Percentiles rank a stretch among this genome's conserved stretches.
Evolutionary conservation across 148 eudicot species (phyloP).

Genomic region (Persicaria maculosa): DNA sequence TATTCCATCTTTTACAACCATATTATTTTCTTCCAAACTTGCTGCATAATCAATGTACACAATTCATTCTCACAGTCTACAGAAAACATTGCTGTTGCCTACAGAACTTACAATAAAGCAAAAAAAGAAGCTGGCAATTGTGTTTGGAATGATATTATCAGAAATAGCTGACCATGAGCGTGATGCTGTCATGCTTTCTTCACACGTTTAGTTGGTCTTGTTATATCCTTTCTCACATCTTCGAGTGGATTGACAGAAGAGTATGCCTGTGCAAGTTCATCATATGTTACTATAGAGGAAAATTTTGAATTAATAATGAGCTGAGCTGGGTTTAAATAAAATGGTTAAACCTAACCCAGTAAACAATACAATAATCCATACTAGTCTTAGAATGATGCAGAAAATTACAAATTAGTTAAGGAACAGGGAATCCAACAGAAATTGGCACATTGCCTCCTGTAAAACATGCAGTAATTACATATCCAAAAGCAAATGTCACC

Average conservation of each 20-base stretch:
- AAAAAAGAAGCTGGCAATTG: too few relatives aligned
- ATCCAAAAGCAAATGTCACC: neutral
- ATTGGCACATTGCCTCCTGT: neutral
- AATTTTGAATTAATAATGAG: neutral
- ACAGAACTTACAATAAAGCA: too few relatives aligned
- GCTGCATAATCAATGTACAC: too few relatives aligned
- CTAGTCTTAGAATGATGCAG: neutral
- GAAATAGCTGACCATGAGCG: too few relatives aligned
- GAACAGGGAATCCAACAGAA: neutral
- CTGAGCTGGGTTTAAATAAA: neutral
- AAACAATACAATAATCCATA: too few relatives aligned
- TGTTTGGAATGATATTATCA: too few relatives aligned
- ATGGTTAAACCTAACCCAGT: neutral
- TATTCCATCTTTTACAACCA: too few relatives aligned
- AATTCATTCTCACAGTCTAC: too few relatives aligned
- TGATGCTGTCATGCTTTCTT: slow-evolving; percentile 10
- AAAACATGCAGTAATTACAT: neutral
- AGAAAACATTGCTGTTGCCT: too few relatives aligned
- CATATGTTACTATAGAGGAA: neutral
- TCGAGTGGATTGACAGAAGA: slow-evolving; percentile 28
- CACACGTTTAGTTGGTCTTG: slow-evolving; percentile 52
- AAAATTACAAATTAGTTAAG: neutral
- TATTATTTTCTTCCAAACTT: too few relatives aligned
- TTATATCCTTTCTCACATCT: slow-evolving; percentile 42
- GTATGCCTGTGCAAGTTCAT: slow-evolving; percentile 21